Evolutionary conservation across 371 early-diverging fungal species (phyloP).

Genomic region (Mucor indicus): DNA sequence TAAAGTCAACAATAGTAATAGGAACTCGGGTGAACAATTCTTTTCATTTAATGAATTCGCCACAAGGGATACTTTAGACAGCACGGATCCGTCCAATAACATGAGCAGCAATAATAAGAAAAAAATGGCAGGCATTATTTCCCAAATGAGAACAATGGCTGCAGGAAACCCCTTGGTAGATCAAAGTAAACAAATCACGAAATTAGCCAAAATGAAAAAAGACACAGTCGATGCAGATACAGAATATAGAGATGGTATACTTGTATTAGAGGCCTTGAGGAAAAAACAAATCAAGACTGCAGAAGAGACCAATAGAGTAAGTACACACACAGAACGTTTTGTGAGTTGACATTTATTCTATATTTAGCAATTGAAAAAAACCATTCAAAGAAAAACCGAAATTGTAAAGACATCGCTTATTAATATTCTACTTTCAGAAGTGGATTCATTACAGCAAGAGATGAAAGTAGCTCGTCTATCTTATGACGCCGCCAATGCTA

Average conservation of each 20-base stretch:
- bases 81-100: too few relatives aligned
- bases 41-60: too few relatives aligned
- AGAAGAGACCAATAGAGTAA: conserved; percentile 40
- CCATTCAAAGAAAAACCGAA: conserved; percentile 17
- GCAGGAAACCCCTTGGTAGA: conserved; percentile 15
- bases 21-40: conserved; percentile 18
- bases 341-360: neutral
- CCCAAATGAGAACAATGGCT: conserved; percentile 38
- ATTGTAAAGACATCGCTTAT: conserved; percentile 8
- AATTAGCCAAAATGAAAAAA: conserved; percentile 48
- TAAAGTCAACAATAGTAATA: conserved; percentile 6
- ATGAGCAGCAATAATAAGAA: too few relatives aligned
- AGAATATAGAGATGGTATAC: conserved; percentile 56
- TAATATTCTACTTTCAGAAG: conserved; percentile 13
- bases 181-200: conserved; percentile 39
- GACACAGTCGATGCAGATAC: conserved; percentile 57
- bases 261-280: conserved; percentile 43
- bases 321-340: too few relatives aligned
- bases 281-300: conserved; percentile 40
- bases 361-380: conserved; percentile 20
- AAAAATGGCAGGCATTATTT: conserved; percentile 39
- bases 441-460: conserved; percentile 13
- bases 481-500: conserved; percentile 25
- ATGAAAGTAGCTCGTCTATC: too few relatives aligned
- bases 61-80: too few relatives aligned